These are phyloP conservation scores for Saturnispora zaruensis DNA, from an alignment of 805 yeast species.

Conservation along the genomic window DNA sequence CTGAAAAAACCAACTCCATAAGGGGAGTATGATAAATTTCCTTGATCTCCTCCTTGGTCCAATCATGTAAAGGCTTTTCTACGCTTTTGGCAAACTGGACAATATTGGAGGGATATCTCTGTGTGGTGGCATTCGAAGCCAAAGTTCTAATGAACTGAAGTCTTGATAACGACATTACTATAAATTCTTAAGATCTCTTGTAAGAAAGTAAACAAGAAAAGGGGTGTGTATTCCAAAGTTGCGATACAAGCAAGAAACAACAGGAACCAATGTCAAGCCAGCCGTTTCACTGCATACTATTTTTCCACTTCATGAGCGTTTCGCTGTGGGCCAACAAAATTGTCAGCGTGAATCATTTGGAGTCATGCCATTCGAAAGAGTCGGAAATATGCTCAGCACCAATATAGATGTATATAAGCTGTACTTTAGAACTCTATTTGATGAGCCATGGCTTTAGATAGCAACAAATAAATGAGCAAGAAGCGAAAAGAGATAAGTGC, in stretches of 20 bases:
- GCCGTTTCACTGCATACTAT: not conserved
- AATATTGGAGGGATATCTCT: slow-evolving; percentile 1
- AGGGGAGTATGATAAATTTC: slow-evolving; percentile 60
- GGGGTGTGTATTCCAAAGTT: no score
- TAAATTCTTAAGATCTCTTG: no score
- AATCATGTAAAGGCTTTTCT: slow-evolving; percentile 28
- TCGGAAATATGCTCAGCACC: slow-evolving; percentile 1
- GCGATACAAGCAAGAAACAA: not conserved
- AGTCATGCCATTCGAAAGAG: not conserved
- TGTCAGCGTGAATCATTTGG: slow-evolving; percentile 6
- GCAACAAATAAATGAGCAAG: not conserved
- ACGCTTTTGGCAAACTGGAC: slow-evolving; percentile 5
- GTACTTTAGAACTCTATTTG: no score
- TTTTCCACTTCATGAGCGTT: slow-evolving; percentile 4
- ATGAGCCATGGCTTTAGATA: not conserved
- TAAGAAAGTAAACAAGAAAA: no score
- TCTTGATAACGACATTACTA: not conserved
- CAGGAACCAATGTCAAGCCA: not conserved
- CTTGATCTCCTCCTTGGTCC: slow-evolving; percentile 55
- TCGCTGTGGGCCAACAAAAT: slow-evolving; percentile 1
- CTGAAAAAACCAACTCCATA: slow-evolving; percentile 47
- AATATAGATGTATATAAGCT: no score
- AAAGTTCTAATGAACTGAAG: slow-evolving; percentile 2
- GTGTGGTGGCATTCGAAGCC: slow-evolving; percentile 1
- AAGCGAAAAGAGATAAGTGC: not conserved